Evolutionary conservation across 805 yeast species (phyloP), one percentile per base, ranked within the genome.

Genomic region (Cyberlindnera lachancei): DNA sequence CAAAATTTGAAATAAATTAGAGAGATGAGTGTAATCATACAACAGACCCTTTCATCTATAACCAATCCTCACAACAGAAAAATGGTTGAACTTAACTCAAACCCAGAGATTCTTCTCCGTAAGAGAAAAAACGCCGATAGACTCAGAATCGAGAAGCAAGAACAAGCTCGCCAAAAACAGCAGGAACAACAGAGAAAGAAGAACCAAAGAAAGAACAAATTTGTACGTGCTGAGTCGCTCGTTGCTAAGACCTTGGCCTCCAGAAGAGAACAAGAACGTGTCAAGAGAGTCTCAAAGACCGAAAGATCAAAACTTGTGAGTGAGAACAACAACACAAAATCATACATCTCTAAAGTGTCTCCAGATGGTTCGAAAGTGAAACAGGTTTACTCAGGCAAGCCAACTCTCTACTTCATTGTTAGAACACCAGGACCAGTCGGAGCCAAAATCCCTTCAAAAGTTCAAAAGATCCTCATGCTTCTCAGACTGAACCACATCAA

Each of bases 101-200:
- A 78, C 52, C 90, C 92, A 23, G 92, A 83, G 56, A 68, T 83
- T 35, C 72, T 83, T 45, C 67, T 83, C 41, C 75, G 77, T 52
- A 83, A 82, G 64, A 75, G 94, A 61, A 83, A 81, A 63, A 73
- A 79, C 52, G 81, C 79, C 38, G 90, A 82, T 55, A 66, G 80
- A 55, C 64, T 77, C 44, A 70, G 87, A 55, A 47, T 81, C 33
- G 83, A 78, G 55, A 82, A 79, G 51, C 90, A 80, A 55, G 82
- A 78, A 42, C 67, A 68, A 34, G 77, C 78, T 12, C 66, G 66
- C 41, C 59, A 64, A 46, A 73, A 69, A 55, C 63, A 60, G 26
- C 66, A 65, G 34, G 66, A 61, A 30, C 64, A 61, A 41, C 59
- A 65, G 38, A 58, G 57, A 42, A 64, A 63, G 53, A 68, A 64